Evolutionary conservation across 2,329 filamentous ascomycete species (phyloP).

Genomic region (Aaosphaeria pasadenensis): DNA sequence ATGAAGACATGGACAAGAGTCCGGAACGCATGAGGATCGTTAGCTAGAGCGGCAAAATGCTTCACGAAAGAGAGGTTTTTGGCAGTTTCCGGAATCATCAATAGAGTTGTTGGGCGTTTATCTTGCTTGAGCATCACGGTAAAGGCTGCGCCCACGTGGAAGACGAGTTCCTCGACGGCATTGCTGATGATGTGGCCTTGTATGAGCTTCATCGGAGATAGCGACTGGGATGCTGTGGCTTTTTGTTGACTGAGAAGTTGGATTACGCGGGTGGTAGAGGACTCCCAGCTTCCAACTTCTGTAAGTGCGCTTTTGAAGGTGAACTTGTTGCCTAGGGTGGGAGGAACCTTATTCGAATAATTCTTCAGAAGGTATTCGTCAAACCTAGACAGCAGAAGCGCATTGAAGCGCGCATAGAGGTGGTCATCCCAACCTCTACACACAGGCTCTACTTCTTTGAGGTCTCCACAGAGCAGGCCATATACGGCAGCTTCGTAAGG

Average conservation of each 20-base stretch:
- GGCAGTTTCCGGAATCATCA: conserved; percentile 9
- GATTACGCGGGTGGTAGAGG: conserved; percentile 57
- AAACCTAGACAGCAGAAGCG: conserved; percentile 76
- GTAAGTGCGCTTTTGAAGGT: conserved; percentile 63
- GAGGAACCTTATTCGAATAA: conserved; percentile 51
- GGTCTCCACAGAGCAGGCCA: conserved; percentile 82
- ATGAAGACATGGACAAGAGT: conserved; percentile 57
- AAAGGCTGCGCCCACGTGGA: conserved; percentile 44
- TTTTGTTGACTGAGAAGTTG: conserved; percentile 56
- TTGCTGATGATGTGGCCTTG: conserved; percentile 72
- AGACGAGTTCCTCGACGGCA: conserved; percentile 46
- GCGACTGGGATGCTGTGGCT: conserved; percentile 57
- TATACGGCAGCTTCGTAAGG: conserved; percentile 88
- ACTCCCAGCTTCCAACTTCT: conserved; percentile 56
- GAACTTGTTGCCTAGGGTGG: conserved; percentile 58
- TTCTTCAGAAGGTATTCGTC: conserved; percentile 64
- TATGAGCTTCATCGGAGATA: conserved; percentile 67
- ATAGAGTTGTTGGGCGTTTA: conserved; percentile 23
- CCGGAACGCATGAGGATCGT: conserved; percentile 44
- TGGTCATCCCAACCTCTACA: conserved; percentile 82
- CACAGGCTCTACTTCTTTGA: conserved; percentile 71
- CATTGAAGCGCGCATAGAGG: conserved; percentile 84
- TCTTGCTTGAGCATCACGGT: conserved; percentile 34
- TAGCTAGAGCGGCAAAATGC: conserved; percentile 31
- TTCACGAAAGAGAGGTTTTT: conserved; percentile 12